Percentiles rank a stretch among this genome's conserved stretches.
These are phyloP conservation scores for Stachybotrys echinatus DNA, from an alignment of 2,329 filamentous ascomycete genomes.

Conservation along the genomic window DNA sequence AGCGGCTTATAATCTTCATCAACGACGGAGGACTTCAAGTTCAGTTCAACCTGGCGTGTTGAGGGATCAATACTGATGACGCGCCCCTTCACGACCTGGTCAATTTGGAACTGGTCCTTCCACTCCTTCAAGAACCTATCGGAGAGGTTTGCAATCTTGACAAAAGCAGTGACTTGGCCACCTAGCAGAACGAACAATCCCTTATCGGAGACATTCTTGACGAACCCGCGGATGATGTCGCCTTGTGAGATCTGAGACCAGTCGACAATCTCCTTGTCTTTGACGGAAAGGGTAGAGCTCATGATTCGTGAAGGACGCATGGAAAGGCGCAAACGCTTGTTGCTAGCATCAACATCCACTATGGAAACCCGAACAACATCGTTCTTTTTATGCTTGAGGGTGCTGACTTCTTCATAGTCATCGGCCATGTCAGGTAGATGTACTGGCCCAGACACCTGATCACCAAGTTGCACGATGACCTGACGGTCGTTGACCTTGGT, in stretches of 20 bases:
- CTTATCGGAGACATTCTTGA: constrained; percentile 84
- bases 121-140: constrained; percentile 92
- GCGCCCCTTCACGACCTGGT: constrained; percentile 87
- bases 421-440: constrained; percentile 80
- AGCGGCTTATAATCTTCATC: constrained; percentile 73
- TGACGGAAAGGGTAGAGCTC: constrained; percentile 75
- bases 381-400: constrained; percentile 71
- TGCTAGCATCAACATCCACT: constrained; percentile 70
- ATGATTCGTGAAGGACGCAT: constrained; percentile 82
- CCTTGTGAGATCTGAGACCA: constrained; percentile 68
- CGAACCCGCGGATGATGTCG: constrained; percentile 81
- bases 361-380: constrained; percentile 86
- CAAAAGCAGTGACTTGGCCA: constrained; percentile 73
- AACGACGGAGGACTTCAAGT: constrained; percentile 77
- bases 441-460: constrained; percentile 72
- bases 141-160: constrained; percentile 82
- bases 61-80: constrained; percentile 66
- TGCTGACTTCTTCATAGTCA: constrained; percentile 76
- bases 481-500: constrained; percentile 82
- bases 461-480: constrained; percentile 79
- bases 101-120: constrained; percentile 82
- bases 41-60: constrained; percentile 74
- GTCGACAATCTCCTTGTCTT: constrained; percentile 72
- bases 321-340: constrained; percentile 81
- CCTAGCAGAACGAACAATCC: constrained; percentile 84